These are phyloP conservation scores for Aquilaria malaccensis DNA, from an alignment of 345 rosid genomes.

Conservation along the genomic window DNA sequence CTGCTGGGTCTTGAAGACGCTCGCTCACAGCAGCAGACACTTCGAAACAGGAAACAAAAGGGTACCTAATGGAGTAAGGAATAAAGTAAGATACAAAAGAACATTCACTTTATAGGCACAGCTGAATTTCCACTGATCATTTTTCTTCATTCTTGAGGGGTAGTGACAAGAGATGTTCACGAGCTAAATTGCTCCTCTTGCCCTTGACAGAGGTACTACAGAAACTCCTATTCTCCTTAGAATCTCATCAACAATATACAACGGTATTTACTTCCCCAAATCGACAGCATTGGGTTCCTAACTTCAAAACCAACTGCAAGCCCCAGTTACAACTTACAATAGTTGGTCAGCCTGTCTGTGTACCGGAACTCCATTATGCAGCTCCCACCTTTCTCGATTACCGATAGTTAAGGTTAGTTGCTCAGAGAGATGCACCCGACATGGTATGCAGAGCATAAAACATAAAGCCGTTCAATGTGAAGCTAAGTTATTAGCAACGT, in stretches of 20 bases:
- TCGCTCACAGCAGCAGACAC: constrained; percentile 6
- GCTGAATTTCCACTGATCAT: constrained; percentile 24
- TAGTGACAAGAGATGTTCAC: constrained; percentile 13
- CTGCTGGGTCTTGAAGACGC: constrained; percentile 4
- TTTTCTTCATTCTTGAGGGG: constrained; percentile 10
- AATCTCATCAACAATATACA: constrained; percentile 30
- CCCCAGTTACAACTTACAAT: constrained; percentile 12
- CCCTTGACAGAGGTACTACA: constrained; percentile 17
- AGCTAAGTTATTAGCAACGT: constrained; percentile 20
- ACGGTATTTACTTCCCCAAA: constrained; percentile 32
- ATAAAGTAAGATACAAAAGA: neutral
- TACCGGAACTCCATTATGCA: constrained; percentile 15
- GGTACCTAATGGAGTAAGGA: neutral
- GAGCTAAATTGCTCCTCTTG: constrained; percentile 15
- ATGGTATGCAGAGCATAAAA: constrained; percentile 18
- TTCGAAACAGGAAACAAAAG: constrained; percentile 8
- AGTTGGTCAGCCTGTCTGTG: constrained; percentile 11
- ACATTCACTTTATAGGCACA: constrained; percentile 9
- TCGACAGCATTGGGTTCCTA: constrained; percentile 21
- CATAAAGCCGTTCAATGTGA: constrained; percentile 17
- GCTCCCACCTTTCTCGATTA: constrained; percentile 17
- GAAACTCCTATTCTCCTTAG: constrained; percentile 28
- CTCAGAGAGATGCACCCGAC: constrained; percentile 2
- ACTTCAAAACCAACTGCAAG: constrained; percentile 12
- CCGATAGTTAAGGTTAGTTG: constrained; percentile 13